These are phyloP conservation scores for Ogataea pignaliae DNA, from an alignment of 805 yeast genomes.

Conservation along the genomic window DNA sequence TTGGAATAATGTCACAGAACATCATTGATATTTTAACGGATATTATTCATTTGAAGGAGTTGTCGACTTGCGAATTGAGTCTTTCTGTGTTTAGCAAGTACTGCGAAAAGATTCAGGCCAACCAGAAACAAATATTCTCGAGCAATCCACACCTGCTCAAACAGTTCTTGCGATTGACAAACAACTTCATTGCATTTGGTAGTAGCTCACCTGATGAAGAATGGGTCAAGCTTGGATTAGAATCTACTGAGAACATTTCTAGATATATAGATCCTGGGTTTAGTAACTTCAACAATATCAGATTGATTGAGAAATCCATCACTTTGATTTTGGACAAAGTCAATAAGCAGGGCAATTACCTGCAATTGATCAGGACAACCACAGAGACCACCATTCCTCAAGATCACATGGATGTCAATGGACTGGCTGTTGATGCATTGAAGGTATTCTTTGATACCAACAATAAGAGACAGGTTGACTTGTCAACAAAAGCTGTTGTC, in stretches of 20 bases:
- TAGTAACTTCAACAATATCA: conserved; percentile 10
- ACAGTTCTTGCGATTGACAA: conserved; percentile 31
- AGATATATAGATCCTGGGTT: conserved; percentile 20
- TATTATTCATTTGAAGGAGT: conserved; percentile 54
- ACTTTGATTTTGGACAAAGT: conserved; percentile 37
- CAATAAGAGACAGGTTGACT: conserved; percentile 54
- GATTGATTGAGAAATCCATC: conserved; percentile 29
- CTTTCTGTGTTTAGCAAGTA: conserved; percentile 31
- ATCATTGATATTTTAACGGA: conserved; percentile 55
- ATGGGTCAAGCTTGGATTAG: conserved; percentile 42
- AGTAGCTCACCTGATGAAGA: conserved; percentile 21
- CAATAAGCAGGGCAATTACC: conserved; percentile 11
- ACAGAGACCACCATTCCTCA: conserved; percentile 3
- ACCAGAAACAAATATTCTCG: conserved; percentile 33
- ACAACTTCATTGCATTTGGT: conserved; percentile 24
- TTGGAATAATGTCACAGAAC: conserved; percentile 74
- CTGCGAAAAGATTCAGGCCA: conserved; percentile 22
- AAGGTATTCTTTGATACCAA: conserved; percentile 60
- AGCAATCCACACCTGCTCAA: conserved; percentile 43
- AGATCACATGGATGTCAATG: conserved; percentile 5
- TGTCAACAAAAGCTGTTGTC: conserved; percentile 51
- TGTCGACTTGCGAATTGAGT: conserved; percentile 48
- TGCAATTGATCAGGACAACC: conserved; percentile 14
- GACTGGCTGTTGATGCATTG: conserved; percentile 36
- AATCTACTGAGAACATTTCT: conserved; percentile 37